Evolutionary conservation across 2,329 filamentous ascomycete genomes (phyloP), one percentile per base, ranked within the genome.

Genomic region (Sordariomycetes sp.): DNA sequence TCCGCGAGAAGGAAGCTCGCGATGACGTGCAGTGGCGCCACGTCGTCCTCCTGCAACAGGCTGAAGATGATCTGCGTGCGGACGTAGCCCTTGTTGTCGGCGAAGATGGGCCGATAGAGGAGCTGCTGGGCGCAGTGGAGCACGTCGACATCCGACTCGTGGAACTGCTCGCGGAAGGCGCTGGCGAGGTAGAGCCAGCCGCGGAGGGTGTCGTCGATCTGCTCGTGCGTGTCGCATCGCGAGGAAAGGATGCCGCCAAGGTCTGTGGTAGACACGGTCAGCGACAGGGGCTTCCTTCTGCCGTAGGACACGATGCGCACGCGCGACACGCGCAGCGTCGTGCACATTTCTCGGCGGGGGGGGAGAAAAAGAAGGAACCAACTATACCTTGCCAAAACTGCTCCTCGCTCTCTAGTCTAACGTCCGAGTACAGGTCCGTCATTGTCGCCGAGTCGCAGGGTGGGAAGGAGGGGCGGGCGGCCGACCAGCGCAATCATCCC

Each of bases 51-150:
- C 78, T 96, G 79, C 62, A 96, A 74, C 56, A 99, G 76, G 68
- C 90, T 91, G 71, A 95, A 90, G 62, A 97, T 84, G 65, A 99
- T 90, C 73, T 97, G 94, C 52, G 83, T 87, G 61, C 92, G 88
- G 61, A 97, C 88, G 71, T 99, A 97, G 58, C 90, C 86, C 62
- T 82, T 80, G 69, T 96, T 86, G 15, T 77, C 71, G 28, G 73
- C 71, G 69, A 95, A 99, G 52, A 97, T 75, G 20, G 75, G 73
- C 67, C 90, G 90, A 56, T 85, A 77, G 59, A 95, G 76, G 42
- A 99, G 79, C 68, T 83, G 83, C 69, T 89, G 87, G 59, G 87
- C 86, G 74, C 91, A 97, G 64, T 78, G 82, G 25, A 85, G 84
- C 59, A 96, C 77, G 65, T 95, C 89, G 66, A 91, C 84, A 63